Evolutionary conservation across 208 protist genomes (phyloP).

Genomic region (Trypanosoma grayi): DNA sequence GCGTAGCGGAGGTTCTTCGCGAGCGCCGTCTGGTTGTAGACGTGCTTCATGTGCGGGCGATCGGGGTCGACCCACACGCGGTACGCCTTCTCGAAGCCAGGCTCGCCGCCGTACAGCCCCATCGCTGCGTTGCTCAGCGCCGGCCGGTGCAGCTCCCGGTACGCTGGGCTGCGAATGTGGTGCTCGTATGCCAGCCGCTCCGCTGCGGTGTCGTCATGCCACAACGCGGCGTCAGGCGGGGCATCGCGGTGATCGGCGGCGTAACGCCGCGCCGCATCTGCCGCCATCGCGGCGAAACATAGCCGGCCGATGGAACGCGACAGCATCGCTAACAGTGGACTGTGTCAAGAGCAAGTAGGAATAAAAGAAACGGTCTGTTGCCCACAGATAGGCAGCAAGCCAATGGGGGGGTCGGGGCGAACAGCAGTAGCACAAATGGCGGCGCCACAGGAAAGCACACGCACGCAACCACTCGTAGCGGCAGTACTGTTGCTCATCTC

Average conservation of each 20-base stretch:
- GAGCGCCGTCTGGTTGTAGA: slow-evolving; percentile 84
- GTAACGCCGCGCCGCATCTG: slow-evolving; percentile 15
- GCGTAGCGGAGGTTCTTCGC: slow-evolving; percentile 88
- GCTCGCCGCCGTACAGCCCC: slow-evolving; percentile 89
- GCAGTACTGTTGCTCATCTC: too few relatives aligned
- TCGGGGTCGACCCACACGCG: slow-evolving; percentile 92
- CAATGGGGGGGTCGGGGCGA: too few relatives aligned
- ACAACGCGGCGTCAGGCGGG: slow-evolving; percentile 39
- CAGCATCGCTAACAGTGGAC: slow-evolving; percentile 50
- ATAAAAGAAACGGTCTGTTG: slow-evolving; percentile 20
- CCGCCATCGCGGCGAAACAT: slow-evolving; percentile 21
- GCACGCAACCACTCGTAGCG: too few relatives aligned
- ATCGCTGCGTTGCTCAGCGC: slow-evolving; percentile 76
- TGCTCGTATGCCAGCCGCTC: slow-evolving; percentile 36
- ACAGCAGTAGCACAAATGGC: too few relatives aligned
- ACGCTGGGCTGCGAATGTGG: slow-evolving; percentile 66
- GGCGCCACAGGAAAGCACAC: too few relatives aligned
- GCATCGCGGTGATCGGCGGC: slow-evolving; percentile 28
- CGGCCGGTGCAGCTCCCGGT: slow-evolving; percentile 84
- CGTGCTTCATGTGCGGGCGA: slow-evolving; percentile 86
- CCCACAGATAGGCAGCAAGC: too few relatives aligned
- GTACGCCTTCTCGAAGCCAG: slow-evolving; percentile 88
- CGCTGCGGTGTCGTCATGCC: slow-evolving; percentile 73
- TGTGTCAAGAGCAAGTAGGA: slow-evolving; percentile 8
- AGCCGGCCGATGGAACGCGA: slow-evolving; percentile 1